phyloP scores from a whole-genome alignment of 345 rosid genomes.

The rapeseed (Brassica napus) region Da-Ae NC_063442.1:36989501-36990000 shows the following conservation, averaged over 20 bases:
- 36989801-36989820: neutral
- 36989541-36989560: neutral
- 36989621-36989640: too few species aligned
- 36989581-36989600: too few species aligned
- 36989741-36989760: neutral
- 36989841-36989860: neutral
- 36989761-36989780: neutral
- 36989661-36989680: too few species aligned
- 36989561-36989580: too few species aligned
- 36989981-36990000: neutral
- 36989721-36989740: slow-evolving; percentile 1
- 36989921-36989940: neutral
- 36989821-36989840: neutral
- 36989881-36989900: neutral
- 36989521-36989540: neutral
- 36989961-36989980: neutral
- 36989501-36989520: neutral
- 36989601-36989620: too few species aligned
- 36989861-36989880: neutral
- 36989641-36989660: too few species aligned
- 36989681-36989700: too few species aligned
- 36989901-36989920: neutral
- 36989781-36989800: neutral
- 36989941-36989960: neutral
- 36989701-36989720: neutral